Base-by-base conservation (phyloP, 805 yeast genomes). In the Candida dajiaensis region DNA sequence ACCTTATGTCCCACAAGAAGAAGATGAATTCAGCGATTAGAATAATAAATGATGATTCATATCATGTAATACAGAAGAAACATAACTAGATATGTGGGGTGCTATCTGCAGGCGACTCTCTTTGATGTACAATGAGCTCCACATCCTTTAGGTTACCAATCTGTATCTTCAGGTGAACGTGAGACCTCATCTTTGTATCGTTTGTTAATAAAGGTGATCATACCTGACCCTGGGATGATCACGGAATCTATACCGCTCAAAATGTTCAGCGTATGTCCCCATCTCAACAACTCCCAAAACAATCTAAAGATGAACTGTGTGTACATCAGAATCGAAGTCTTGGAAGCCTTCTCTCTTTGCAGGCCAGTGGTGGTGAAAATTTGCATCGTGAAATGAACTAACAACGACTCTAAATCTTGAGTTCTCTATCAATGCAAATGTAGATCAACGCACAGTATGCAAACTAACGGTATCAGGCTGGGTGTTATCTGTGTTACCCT, bases 1-100 rank as follows among this genome's bases (percentile, higher is more conserved):
- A 1, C 81, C 89, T 36, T 80, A 76, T 65, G 82, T 78, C 33
- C 81, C 85, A 43, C 72, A 73, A 18, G 68, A 62, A 45, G 72
- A 69, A 44, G 67, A 66, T 28, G 65, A 65, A 7, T 51, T 58
- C 45, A 54, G 58, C 23, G 63, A 58, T 43, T 51, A 42, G 18
- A 25, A 4, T 25, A 38, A 25, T 20, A 36, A 19, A 36, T 19
- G 19, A 37, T 11, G 13, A n/a, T n/a, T n/a, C 37, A 15, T 16
- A 18, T 16, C 21, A 38, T 25, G 26, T 28, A 21, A 38, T 36
- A 20, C 35, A 25, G 38, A 37, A 26, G n/a, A 19, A 12, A 22
- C 6, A 11, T 25, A 25, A 9, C 9, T 15, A 15, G 8, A 29
- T 29, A 3, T 15, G 16, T 15, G 35, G 15, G 13, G 5, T 15